Percentiles rank a stretch among this genome's conserved stretches.
These are phyloP conservation scores for Glycine soja DNA, from an alignment of 306 rosid genomes.

Conservation along the genomic window DNA sequence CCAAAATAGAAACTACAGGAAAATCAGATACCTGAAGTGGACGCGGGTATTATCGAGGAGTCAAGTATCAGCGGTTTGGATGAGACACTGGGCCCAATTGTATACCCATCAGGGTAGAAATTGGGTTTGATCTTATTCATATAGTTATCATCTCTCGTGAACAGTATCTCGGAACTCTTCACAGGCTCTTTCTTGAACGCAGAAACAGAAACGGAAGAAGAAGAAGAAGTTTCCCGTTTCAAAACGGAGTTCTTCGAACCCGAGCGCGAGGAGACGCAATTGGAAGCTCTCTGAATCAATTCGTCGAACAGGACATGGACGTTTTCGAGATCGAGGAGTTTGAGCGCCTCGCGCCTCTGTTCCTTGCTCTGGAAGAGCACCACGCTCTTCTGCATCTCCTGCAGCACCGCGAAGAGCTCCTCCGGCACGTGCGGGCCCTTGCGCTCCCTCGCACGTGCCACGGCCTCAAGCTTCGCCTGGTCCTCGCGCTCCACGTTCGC, in stretches of 20 bases:
- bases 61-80: slow-evolving; percentile 58
- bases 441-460: slow-evolving; percentile 43
- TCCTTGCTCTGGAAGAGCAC: slow-evolving; percentile 59
- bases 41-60: slow-evolving; percentile 55
- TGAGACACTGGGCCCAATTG: slow-evolving; percentile 50
- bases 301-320: slow-evolving; percentile 63
- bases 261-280: slow-evolving; percentile 43
- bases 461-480: slow-evolving; percentile 61
- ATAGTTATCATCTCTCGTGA: slow-evolving; percentile 66
- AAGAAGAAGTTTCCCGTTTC: not conserved
- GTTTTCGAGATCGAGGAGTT: slow-evolving; percentile 69
- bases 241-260: too few relatives aligned
- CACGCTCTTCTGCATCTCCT: slow-evolving; percentile 63
- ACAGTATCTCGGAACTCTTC: slow-evolving; percentile 44
- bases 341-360: slow-evolving; percentile 61
- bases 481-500: slow-evolving; percentile 64
- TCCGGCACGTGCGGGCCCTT: slow-evolving; percentile 58
- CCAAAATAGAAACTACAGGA: too few relatives aligned
- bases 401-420: slow-evolving; percentile 63
- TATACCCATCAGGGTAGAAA: slow-evolving; percentile 50
- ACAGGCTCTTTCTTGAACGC: slow-evolving; percentile 42
- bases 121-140: slow-evolving; percentile 56
- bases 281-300: slow-evolving; percentile 68
- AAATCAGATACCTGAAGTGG: slow-evolving; percentile 48
- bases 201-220: slow-evolving; percentile 40